These are phyloP conservation scores for Trypanosoma melophagium DNA, from an alignment of 208 protist genomes.

Conservation along the genomic window DNA sequence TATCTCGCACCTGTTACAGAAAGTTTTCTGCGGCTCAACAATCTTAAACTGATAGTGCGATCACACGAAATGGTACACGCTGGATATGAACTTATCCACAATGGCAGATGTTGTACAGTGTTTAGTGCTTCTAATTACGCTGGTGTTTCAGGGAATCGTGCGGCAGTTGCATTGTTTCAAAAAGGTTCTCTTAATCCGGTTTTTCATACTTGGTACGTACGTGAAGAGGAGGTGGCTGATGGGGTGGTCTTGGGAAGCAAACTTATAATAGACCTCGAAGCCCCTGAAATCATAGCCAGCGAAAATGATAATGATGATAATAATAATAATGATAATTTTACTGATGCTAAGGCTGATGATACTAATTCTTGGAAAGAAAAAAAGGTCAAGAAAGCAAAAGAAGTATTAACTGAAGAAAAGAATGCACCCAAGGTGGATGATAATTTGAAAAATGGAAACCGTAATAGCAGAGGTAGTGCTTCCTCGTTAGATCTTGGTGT, in stretches of 20 bases:
- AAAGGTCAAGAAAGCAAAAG: neutral
- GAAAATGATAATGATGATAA: neutral
- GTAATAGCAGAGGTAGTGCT: neutral
- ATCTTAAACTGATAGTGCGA: slow-evolving; percentile 93
- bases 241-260: neutral
- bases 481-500: neutral
- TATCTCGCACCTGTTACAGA: slow-evolving; percentile 96
- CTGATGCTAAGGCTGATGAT: neutral
- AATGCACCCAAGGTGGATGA: neutral
- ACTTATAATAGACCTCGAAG: neutral
- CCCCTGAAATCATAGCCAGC: neutral
- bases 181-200: slow-evolving; percentile 48
- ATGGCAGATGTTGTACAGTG: slow-evolving; percentile 67
- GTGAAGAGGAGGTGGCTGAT: neutral
- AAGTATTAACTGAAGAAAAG: neutral
- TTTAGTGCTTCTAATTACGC: slow-evolving; percentile 89
- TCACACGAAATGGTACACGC: slow-evolving; percentile 92
- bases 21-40: slow-evolving; percentile 95
- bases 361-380: neutral
- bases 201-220: slow-evolving; percentile 79
- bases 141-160: slow-evolving; percentile 95
- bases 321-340: neutral
- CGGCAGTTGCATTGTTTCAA: slow-evolving; percentile 86
- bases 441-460: neutral
- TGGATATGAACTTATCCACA: slow-evolving; percentile 81